These are phyloP conservation scores for Ophidiomyces ophidiicola DNA, from an alignment of 2,329 filamentous ascomycete genomes.

Conservation along the genomic window DNA sequence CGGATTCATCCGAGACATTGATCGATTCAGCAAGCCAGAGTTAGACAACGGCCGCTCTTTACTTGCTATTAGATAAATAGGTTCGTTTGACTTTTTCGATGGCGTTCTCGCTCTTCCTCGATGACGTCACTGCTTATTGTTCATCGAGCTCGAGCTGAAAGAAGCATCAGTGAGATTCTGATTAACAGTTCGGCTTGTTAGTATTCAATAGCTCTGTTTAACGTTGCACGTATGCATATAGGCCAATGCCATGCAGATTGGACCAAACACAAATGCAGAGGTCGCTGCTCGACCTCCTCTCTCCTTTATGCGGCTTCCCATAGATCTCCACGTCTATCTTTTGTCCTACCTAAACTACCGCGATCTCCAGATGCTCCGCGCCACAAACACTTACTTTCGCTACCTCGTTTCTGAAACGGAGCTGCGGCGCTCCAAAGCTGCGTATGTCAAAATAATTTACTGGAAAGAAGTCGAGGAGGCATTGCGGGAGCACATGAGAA, in stretches of 20 bases:
- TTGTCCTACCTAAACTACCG: conserved; percentile 10
- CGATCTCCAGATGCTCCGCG: conserved; percentile 14
- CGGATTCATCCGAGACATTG: too few species aligned
- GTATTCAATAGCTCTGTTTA: too few species aligned
- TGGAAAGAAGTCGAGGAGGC: conserved; percentile 9
- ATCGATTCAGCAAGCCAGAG: too few species aligned
- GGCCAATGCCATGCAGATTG: neutral
- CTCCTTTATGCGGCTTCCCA: conserved; percentile 11
- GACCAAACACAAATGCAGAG: neutral
- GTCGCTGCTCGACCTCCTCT: neutral
- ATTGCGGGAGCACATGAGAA: neutral
- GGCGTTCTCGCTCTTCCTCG: too few species aligned
- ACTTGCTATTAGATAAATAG: too few species aligned
- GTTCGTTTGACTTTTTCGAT: too few species aligned
- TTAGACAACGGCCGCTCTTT: too few species aligned
- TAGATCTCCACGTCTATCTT: conserved; percentile 14
- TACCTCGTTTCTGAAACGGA: conserved; percentile 12
- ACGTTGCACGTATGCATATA: too few species aligned
- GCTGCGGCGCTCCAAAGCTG: conserved; percentile 3
- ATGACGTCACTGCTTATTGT: too few species aligned
- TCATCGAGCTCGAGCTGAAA: too few species aligned
- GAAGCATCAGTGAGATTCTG: too few species aligned
- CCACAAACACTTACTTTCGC: conserved; percentile 14
- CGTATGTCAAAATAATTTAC: conserved; percentile 5
- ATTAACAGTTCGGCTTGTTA: too few species aligned